Evolutionary conservation across 169 alveolate genomes (phyloP).

Genomic region (Plasmodium coatneyi): DNA sequence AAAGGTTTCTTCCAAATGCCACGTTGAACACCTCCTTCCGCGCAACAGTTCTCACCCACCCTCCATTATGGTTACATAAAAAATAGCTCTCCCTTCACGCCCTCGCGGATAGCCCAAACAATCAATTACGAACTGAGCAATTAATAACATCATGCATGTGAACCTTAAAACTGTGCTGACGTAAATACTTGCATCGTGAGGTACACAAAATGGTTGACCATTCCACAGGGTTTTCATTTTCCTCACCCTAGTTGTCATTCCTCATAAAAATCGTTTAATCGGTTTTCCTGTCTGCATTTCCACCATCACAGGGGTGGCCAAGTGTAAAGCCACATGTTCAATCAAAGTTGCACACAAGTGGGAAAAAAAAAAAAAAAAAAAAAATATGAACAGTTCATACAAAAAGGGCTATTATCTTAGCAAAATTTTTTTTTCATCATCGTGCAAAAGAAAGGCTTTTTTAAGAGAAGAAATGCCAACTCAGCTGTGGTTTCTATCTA

Average conservation of each 20-base stretch:
- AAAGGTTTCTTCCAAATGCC: background rate
- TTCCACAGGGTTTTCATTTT: background rate
- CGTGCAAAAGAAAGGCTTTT: background rate
- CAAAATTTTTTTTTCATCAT: background rate
- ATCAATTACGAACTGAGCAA: background rate
- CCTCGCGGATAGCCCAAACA: background rate
- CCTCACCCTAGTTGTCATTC: background rate
- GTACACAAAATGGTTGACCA: background rate
- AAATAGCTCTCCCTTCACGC: background rate
- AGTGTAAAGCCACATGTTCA: background rate
- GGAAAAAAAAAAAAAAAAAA: background rate
- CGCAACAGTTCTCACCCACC: background rate
- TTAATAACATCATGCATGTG: background rate
- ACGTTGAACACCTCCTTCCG: background rate
- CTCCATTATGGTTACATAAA: background rate
- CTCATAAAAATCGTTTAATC: background rate
- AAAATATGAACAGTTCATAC: conserved; percentile 1
- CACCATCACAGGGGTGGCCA: background rate
- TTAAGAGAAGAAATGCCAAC: background rate
- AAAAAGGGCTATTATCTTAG: background rate
- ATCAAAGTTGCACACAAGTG: conserved; percentile 10
- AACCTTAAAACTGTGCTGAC: background rate
- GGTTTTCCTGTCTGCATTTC: background rate
- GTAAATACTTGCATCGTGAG: background rate
- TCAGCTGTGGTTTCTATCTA: background rate